Conservation (phyloP, 1,284 basidiomycete genomes). For the Athelia sp. region DNA sequence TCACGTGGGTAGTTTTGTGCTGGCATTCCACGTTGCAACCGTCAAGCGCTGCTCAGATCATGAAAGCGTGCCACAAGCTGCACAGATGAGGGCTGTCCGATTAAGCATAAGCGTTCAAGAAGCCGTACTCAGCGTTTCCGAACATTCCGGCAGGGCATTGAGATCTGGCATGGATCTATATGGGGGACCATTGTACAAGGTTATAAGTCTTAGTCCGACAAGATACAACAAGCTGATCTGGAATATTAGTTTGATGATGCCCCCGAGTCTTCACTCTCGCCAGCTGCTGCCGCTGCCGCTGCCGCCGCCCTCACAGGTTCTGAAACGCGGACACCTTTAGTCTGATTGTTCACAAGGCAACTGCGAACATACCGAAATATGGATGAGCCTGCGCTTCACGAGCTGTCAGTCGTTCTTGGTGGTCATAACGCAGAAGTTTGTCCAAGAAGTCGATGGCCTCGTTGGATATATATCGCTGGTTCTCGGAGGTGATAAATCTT, state of each 20-base stretch:
- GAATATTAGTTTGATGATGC: conserved; percentile 38
- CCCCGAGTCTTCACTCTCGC: conserved; percentile 75
- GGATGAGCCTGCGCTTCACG: conserved; percentile 85
- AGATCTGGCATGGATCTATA: conserved; percentile 21
- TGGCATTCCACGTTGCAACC: too few species aligned
- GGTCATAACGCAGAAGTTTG: conserved; percentile 93
- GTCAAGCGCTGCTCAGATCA: too few species aligned
- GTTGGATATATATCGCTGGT: conserved; percentile 96
- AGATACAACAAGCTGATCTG: conserved; percentile 1
- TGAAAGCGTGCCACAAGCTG: too few species aligned
- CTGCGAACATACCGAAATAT: conserved; percentile 67
- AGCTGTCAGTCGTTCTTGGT: conserved; percentile 94
- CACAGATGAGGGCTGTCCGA: too few species aligned
- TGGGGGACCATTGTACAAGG: conserved; percentile 21
- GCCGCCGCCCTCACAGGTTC: conserved; percentile 42
- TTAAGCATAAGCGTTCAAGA: too few species aligned
- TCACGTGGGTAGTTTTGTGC: too few species aligned
- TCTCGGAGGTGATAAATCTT: conserved; percentile 90
- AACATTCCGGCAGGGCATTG: neutral
- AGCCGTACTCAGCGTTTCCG: neutral
- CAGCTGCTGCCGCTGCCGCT: conserved; percentile 56
- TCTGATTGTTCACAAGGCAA: neutral
- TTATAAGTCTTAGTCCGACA: conserved; percentile 22
- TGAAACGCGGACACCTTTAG: conserved; percentile 8
- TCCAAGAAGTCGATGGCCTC: conserved; percentile 96